These are phyloP conservation scores for Pinus tabuliformis DNA, from an alignment of 75 land plant genomes.

Conservation along the genomic window DNA sequence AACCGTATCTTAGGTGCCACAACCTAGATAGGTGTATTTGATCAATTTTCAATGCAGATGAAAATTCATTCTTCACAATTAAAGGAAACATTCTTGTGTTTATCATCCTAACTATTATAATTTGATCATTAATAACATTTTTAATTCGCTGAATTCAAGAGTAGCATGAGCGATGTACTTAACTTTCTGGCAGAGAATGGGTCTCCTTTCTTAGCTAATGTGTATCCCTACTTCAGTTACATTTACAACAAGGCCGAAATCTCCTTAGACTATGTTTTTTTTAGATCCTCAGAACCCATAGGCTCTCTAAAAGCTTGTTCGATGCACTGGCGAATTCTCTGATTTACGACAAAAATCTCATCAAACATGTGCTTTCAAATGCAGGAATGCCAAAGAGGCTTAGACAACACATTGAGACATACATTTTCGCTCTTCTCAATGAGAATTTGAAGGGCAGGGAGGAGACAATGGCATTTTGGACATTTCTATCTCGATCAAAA, in stretches of 20 bases:
- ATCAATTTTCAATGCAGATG: too few relatives aligned
- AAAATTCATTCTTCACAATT: too few relatives aligned
- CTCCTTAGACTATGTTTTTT: constrained; percentile 27
- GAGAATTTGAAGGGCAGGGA: constrained; percentile 60
- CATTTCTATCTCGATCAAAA: constrained; percentile 75
- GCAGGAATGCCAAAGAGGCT: constrained; percentile 85
- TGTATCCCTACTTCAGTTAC: constrained; percentile 45
- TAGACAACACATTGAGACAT: constrained; percentile 68
- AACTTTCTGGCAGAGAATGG: not conserved
- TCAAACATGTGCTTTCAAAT: constrained; percentile 66
- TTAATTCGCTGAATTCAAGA: too few relatives aligned
- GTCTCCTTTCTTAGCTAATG: constrained; percentile 25
- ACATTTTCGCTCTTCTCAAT: constrained; percentile 84
- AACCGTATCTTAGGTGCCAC: too few relatives aligned
- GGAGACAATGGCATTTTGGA: constrained; percentile 74
- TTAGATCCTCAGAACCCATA: constrained; percentile 46
- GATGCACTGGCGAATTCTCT: too few relatives aligned
- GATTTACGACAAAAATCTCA: constrained; percentile 70
- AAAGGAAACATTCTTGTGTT: too few relatives aligned
- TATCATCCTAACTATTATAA: too few relatives aligned
- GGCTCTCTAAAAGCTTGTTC: too few relatives aligned
- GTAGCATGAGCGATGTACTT: too few relatives aligned
- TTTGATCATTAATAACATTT: too few relatives aligned
- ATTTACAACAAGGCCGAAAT: constrained; percentile 1
- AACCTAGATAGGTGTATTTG: too few relatives aligned